These are phyloP conservation scores for Silene conica DNA, from an alignment of 148 eudicot species.

Conservation along the genomic window DNA sequence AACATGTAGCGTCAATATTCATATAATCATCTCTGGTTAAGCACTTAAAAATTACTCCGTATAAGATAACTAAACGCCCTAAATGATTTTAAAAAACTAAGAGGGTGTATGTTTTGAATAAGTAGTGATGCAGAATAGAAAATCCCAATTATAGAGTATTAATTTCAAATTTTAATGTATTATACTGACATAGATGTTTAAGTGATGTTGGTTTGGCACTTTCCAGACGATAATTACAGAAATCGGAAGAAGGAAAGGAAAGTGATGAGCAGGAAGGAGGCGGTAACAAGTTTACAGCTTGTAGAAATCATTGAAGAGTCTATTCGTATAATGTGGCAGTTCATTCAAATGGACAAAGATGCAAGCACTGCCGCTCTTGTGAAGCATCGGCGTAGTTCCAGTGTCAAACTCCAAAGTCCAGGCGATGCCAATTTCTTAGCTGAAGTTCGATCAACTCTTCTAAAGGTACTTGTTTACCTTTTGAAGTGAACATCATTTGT, in stretches of 20 bases:
- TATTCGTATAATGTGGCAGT: slow-evolving; percentile 73
- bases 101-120: not conserved
- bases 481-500: not conserved
- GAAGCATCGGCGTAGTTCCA: slow-evolving; percentile 34
- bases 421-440: slow-evolving; percentile 42
- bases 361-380: slow-evolving; percentile 14
- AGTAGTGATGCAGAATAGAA: not conserved
- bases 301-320: slow-evolving; percentile 81
- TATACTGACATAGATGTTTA: not conserved
- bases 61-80: not conserved
- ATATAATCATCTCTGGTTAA: not conserved
- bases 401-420: slow-evolving; percentile 42
- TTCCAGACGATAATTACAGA: slow-evolving; percentile 59
- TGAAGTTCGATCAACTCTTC: slow-evolving; percentile 48
- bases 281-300: slow-evolving; percentile 64
- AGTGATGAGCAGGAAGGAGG: slow-evolving; percentile 39
- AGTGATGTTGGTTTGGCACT: not conserved
- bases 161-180: too few relatives aligned
- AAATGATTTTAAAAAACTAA: not conserved
- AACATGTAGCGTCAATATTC: too few relatives aligned
- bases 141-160: not conserved
- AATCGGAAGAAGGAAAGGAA: slow-evolving; percentile 48
- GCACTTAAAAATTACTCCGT: too few relatives aligned
- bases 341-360: slow-evolving; percentile 62
- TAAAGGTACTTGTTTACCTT: slow-evolving; percentile 46